These are phyloP conservation scores for Trichoderma virens DNA, from an alignment of 495 filamentous ascomycete species.

Conservation along the genomic window DNA sequence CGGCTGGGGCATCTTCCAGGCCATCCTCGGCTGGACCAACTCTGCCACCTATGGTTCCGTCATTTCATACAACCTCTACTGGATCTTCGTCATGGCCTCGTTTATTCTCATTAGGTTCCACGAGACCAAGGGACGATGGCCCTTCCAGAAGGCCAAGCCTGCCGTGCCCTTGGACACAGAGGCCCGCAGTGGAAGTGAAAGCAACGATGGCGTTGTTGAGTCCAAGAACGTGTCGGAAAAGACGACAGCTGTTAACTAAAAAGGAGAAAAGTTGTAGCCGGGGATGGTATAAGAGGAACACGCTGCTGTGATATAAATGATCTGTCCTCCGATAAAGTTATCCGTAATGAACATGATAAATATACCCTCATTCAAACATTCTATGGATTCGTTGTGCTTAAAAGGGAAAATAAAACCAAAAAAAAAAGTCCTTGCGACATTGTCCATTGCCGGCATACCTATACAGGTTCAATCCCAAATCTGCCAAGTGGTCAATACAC, in stretches of 20 bases:
- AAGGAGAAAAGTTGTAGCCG: too few relatives aligned
- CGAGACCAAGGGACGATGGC: conserved; percentile 61
- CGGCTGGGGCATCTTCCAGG: conserved; percentile 90
- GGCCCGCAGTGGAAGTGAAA: not conserved
- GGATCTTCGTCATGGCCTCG: conserved; percentile 55
- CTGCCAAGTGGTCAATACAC: not conserved
- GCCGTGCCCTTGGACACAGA: not conserved
- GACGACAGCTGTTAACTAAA: not conserved
- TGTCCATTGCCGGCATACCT: not conserved
- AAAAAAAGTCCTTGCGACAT: too few relatives aligned
- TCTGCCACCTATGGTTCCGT: conserved; percentile 78
- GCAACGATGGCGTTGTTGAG: not conserved
- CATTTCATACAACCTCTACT: conserved; percentile 86
- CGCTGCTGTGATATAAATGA: too few relatives aligned
- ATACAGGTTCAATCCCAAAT: not conserved
- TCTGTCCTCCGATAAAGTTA: too few relatives aligned
- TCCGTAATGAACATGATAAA: too few relatives aligned
- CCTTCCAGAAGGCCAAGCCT: conserved; percentile 32
- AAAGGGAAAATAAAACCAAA: too few relatives aligned
- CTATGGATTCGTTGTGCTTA: too few relatives aligned
- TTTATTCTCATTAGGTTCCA: conserved; percentile 58
- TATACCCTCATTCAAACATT: too few relatives aligned
- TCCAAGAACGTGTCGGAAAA: not conserved
- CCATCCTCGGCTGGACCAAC: conserved; percentile 78
- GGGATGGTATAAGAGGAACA: not conserved